A percentile compares a stretch with the other conserved stretches of the same genome.
Evolutionary conservation across 805 yeast genomes (phyloP).

Genomic region (Sugiyamaella smithiae): DNA sequence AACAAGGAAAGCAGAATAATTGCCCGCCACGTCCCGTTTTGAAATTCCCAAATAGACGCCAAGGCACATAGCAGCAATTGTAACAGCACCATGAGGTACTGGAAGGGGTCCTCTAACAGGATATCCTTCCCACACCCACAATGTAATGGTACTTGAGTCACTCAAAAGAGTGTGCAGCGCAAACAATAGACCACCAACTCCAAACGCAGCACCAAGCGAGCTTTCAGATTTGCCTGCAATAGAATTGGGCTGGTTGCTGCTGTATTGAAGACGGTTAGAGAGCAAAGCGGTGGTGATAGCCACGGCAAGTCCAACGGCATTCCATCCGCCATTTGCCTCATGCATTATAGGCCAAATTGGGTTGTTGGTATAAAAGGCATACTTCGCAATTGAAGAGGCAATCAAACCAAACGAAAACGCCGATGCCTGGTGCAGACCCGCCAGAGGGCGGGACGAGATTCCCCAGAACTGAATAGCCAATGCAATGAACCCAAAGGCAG

Average conservation of each 20-base stretch:
- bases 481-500: conserved; percentile 58
- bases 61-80: conserved; percentile 54
- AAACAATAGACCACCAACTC: conserved; percentile 75
- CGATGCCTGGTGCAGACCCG: conserved; percentile 44
- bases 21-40: conserved; percentile 30
- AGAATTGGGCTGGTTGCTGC: conserved; percentile 23
- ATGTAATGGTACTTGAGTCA: conserved; percentile 82
- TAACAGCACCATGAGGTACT: conserved; percentile 73
- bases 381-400: conserved; percentile 70
- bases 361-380: conserved; percentile 75
- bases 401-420: conserved; percentile 71
- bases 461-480: conserved; percentile 53
- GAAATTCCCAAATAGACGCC: conserved; percentile 53
- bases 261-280: conserved; percentile 43
- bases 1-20: conserved; percentile 37
- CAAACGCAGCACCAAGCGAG: conserved; percentile 51
- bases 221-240: conserved; percentile 23
- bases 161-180: conserved; percentile 69
- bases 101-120: conserved; percentile 87
- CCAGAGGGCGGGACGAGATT: conserved; percentile 32
- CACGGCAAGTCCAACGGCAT: conserved; percentile 59
- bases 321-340: conserved; percentile 80
- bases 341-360: conserved; percentile 97
- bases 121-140: conserved; percentile 96
- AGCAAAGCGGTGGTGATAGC: conserved; percentile 65